Base-by-base conservation (phyloP, 257 asterid genomes). In the Leptodermis oblonga region DNA sequence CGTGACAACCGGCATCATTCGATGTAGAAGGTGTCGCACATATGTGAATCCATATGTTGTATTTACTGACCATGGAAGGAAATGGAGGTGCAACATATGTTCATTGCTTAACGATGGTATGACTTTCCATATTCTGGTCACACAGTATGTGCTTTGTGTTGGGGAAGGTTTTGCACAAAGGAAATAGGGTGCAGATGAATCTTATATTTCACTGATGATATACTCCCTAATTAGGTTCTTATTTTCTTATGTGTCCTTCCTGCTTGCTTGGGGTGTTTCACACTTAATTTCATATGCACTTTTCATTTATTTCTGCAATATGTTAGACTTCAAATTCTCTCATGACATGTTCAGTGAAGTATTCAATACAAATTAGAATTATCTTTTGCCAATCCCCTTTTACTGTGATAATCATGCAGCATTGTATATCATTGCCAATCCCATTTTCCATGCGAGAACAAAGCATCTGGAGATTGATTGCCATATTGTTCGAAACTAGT, bases 71-170 rank as follows among this genome's bases (percentile, higher is more conserved):
- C 78, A 82, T 75, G 98, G 98, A 71, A 88, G 97, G 78, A 92
- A 90, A 80, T 92, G 98, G 98, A 82, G 81, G 70, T 92, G 98
- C 87, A 92, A 92, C 77, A 85, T 90, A 67, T 92, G 98, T 73
- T 74, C 92, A 25, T 81, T 83, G 73, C 86, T 86, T 65, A 92
- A 92, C 80, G 98, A 92, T 67, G 98, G 98, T 90, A 78, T 9
- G 66, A 73, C 31, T 70, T 43, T 74, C 62, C 36, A 23, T 28
- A 30, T 53, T 34, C 22, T 36, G 61, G 34, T 63, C n/a, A 7
- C n/a, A 7, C 42, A 26, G 23, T 7, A 62, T 37, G 12, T 3
- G 30, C 20, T 62, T 68, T 54, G 43, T 45, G 62, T 53, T 53
- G 72, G n/a, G 48, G 20, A 23, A 42, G 12, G 33, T 53, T 68